These are phyloP conservation scores for Penicilliopsis zonata DNA, from an alignment of 495 filamentous ascomycete species.

Conservation along the genomic window DNA sequence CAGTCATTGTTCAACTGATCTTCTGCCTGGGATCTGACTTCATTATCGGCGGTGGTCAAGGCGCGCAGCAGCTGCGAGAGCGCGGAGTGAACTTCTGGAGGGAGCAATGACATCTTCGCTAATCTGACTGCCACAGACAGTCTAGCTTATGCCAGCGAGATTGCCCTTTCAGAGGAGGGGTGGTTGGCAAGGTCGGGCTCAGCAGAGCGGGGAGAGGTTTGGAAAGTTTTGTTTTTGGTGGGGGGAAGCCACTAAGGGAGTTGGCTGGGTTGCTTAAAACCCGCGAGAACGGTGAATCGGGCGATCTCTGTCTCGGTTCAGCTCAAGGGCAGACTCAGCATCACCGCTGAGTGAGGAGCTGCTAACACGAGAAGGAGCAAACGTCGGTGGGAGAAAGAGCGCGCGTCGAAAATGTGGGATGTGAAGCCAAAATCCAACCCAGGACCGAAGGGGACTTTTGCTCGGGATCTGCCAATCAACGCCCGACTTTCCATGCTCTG, in stretches of 20 bases:
- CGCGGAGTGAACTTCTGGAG: conserved; percentile 66
- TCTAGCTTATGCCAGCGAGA: background rate
- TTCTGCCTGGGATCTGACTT: conserved; percentile 71
- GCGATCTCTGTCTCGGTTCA: conserved; percentile 3
- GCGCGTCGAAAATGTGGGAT: conserved; percentile 2
- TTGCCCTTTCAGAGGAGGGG: background rate
- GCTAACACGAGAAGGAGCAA: conserved; percentile 4
- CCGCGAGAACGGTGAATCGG: background rate
- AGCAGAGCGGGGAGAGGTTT: conserved; percentile 1
- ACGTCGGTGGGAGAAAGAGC: background rate
- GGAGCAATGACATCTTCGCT: conserved; percentile 68
- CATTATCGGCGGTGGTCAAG: conserved; percentile 84
- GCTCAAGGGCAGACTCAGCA: conserved; percentile 8
- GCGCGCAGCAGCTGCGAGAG: conserved; percentile 76
- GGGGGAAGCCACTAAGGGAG: background rate
- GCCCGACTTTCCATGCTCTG: background rate
- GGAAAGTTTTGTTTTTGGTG: background rate
- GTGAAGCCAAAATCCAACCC: conserved; percentile 5
- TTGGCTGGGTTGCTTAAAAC: background rate
- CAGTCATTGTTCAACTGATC: conserved; percentile 82
- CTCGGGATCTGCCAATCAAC: background rate
- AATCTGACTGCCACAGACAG: conserved; percentile 6
- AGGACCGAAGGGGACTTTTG: too few relatives aligned
- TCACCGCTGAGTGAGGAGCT: conserved; percentile 7
- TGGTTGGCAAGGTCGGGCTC: background rate